These are phyloP conservation scores for Scedosporium boydii DNA, from an alignment of 2,329 filamentous ascomycete species.

Conservation along the genomic window DNA sequence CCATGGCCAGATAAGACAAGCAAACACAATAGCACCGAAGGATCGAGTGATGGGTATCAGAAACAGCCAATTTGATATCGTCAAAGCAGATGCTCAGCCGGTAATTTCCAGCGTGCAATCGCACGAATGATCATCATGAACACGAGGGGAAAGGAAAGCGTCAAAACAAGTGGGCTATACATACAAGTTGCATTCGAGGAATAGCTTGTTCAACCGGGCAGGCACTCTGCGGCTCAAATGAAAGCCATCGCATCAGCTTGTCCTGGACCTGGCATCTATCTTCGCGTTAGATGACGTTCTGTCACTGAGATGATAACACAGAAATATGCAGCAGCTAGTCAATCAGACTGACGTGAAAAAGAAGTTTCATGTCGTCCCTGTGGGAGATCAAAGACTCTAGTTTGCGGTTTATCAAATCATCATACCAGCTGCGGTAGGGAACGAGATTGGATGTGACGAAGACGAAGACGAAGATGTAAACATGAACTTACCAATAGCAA, in stretches of 20 bases:
- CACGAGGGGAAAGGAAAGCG: not conserved
- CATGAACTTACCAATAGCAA: not conserved
- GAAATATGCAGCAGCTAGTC: conserved; percentile 13
- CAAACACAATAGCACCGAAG: not conserved
- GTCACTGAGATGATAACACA: conserved; percentile 1
- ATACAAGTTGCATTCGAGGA: too few relatives aligned
- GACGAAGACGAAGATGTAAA: conserved; percentile 5
- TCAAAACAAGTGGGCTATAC: not conserved
- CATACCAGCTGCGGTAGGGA: conserved; percentile 28
- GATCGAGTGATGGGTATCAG: conserved; percentile 45
- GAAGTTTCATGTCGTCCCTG: conserved; percentile 60
- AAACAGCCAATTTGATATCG: conserved; percentile 76
- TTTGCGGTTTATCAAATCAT: conserved; percentile 85
- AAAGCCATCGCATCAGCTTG: not conserved
- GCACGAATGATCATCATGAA: conserved; percentile 46
- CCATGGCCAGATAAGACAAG: not conserved
- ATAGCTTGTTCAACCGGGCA: too few relatives aligned
- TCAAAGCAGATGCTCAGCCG: conserved; percentile 69
- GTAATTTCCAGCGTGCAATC: conserved; percentile 87
- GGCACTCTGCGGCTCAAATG: too few relatives aligned
- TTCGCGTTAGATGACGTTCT: not conserved
- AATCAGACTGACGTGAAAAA: conserved; percentile 93
- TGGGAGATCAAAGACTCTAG: conserved; percentile 94
- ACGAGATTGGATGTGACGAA: conserved; percentile 1
- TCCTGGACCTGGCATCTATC: too few relatives aligned